These are phyloP conservation scores for Trametes maxima DNA, from an alignment of 768 basidiomycete species.

Conservation along the genomic window DNA sequence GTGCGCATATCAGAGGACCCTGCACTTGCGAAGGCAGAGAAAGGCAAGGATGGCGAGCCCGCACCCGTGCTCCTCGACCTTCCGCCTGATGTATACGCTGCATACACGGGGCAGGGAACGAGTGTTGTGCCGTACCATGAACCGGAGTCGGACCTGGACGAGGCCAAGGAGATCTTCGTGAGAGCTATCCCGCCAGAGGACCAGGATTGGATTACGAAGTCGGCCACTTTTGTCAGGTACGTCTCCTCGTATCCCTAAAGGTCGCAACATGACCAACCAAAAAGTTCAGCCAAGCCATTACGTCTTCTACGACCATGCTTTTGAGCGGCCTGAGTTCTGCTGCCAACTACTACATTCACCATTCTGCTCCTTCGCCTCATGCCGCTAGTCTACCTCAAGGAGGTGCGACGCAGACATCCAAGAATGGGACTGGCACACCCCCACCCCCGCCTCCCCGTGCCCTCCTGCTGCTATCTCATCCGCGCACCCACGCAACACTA, in stretches of 20 bases:
- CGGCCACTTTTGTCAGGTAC: constrained; percentile 65
- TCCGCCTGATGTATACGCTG: constrained; percentile 46
- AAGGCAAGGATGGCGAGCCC: constrained; percentile 34
- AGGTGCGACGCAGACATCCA: constrained; percentile 26
- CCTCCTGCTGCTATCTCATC: constrained; percentile 46
- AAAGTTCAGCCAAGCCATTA: constrained; percentile 60
- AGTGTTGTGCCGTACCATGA: constrained; percentile 20
- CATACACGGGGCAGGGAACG: constrained; percentile 26
- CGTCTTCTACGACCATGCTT: constrained; percentile 63
- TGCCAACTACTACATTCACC: constrained; percentile 60
- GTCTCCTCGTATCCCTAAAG: constrained; percentile 21
- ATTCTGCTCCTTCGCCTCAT: constrained; percentile 56
- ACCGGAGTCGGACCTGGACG: constrained; percentile 22
- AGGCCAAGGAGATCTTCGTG: constrained; percentile 57
- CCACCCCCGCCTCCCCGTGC: constrained; percentile 34
- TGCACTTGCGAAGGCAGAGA: constrained; percentile 41
- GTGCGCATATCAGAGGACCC: constrained; percentile 63
- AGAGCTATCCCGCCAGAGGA: constrained; percentile 66
- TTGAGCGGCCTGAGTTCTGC: constrained; percentile 62
- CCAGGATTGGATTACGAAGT: constrained; percentile 64
- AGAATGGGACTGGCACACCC: constrained; percentile 20
- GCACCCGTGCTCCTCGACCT: constrained; percentile 73
- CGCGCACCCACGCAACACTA: constrained; percentile 58
- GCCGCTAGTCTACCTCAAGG: constrained; percentile 25
- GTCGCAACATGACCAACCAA: neutral